These are phyloP conservation scores for Peziza echinospora DNA, from an alignment of 495 filamentous ascomycete species.

Conservation along the genomic window DNA sequence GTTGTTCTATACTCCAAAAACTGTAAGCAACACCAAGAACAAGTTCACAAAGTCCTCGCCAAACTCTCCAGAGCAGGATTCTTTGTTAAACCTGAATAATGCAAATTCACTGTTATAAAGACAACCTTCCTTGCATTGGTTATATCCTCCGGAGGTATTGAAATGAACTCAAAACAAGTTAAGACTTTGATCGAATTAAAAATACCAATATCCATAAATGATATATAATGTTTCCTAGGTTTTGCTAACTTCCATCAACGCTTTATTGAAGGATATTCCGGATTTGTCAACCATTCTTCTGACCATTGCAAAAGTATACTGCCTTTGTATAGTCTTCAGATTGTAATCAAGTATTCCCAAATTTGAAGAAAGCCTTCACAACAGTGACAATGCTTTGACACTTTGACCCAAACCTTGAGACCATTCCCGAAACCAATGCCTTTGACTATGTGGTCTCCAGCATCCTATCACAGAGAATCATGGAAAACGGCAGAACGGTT, in stretches of 20 bases:
- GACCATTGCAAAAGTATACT: background rate
- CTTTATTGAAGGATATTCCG: background rate
- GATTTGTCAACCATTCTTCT: background rate
- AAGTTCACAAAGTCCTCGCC: background rate
- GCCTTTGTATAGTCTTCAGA: background rate
- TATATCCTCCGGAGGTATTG: background rate
- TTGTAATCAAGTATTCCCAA: background rate
- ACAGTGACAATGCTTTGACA: background rate
- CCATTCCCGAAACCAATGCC: conserved; percentile 3
- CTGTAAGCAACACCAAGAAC: background rate
- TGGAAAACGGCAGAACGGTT: background rate
- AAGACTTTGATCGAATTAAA: background rate
- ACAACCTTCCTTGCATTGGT: background rate
- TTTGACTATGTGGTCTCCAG: conserved; percentile 3
- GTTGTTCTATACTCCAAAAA: background rate
- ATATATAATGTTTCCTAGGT: background rate
- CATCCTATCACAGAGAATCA: conserved; percentile 1
- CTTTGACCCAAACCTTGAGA: conserved; percentile 1
- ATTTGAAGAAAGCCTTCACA: background rate
- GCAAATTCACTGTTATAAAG: background rate
- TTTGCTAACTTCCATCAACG: background rate
- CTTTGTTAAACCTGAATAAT: background rate
- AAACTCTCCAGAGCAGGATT: too few relatives aligned
- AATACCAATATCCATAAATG: background rate
- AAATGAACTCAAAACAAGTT: background rate